These are phyloP conservation scores for Sporisorium graminicola DNA, from an alignment of 1,284 basidiomycete genomes.

Conservation along the genomic window DNA sequence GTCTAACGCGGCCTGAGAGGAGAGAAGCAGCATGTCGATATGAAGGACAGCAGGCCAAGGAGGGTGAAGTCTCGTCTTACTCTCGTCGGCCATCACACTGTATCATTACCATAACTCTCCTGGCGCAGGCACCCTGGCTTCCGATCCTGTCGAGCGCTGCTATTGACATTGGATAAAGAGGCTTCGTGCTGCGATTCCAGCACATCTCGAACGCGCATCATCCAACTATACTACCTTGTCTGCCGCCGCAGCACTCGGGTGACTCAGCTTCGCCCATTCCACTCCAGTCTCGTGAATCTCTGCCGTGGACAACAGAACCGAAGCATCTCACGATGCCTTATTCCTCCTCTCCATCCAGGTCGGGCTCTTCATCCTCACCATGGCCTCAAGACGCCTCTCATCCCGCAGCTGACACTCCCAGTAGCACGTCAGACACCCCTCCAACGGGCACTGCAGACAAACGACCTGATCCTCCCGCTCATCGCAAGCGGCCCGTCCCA, in stretches of 20 bases:
- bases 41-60: neutral
- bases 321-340: slow-evolving; percentile 9
- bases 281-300: neutral
- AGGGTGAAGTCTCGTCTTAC: neutral
- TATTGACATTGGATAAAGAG: neutral
- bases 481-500: neutral
- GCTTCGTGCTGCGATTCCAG: neutral
- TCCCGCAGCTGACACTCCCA: slow-evolving; percentile 6
- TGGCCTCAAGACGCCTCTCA: neutral
- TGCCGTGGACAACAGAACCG: neutral
- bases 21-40: neutral
- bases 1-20: neutral
- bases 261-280: slow-evolving; percentile 1
- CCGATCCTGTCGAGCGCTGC: neutral
- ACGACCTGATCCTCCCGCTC: neutral
- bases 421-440: slow-evolving; percentile 14
- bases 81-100: neutral
- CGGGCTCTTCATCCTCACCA: slow-evolving; percentile 12
- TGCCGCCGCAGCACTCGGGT: neutral
- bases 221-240: neutral
- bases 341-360: slow-evolving; percentile 15
- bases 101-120: neutral
- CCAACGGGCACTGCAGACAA: slow-evolving; percentile 5
- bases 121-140: neutral
- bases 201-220: neutral